Base-by-base conservation (phyloP, 108 stramenopile genomes). In the Pseudonitzschia pungens region DNA sequence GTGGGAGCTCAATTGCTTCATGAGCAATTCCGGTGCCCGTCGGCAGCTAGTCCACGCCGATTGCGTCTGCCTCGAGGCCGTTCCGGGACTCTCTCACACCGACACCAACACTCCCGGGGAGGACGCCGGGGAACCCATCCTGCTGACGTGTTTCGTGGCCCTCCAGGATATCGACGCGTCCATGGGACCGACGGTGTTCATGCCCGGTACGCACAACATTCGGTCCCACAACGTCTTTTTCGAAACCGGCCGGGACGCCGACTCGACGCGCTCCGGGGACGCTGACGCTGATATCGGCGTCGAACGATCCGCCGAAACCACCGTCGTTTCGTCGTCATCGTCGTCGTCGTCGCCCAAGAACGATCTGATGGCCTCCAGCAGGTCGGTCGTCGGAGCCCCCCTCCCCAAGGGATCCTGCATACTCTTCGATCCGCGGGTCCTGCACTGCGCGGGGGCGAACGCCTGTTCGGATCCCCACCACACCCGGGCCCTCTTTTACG, bases 1-100 rank as follows among this genome's bases (percentile, higher is more conserved):
- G 9, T 80, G 89, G 68, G 93, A 94, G 77, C 78, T 88, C 24
- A 78, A 76, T 20, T 87, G 86, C 69, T 68, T 94, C 10, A 87
- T 90, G 60, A 82, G 83, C 48, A 90, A 94, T 54, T 81, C 83
- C 1, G 90, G 90, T 12, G 84, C 82, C 69, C 82, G 89, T 56
- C 79, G 93, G 22, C 93, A 94, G 55, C 87, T 90, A 4, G 68
- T 89, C 40, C 93, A 94, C 84, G 90, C 90, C 31, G 93, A 94
- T 76, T 90, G 86, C n/a, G 89, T 89, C 2, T 62, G 73, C 1
- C 78, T 77, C 18, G 77, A 74, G 4, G 54, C 54, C 54, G 26
- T 55, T 21, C 54, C 54, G 22, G 54, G 54, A 4, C 54, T 64
- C 32, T 1, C 33, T 2, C 63, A 41, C 63, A 64, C 63, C 42